Evolutionary conservation across 2,329 filamentous ascomycete species (phyloP).

Genomic region (Trichoderma oligosporum): DNA sequence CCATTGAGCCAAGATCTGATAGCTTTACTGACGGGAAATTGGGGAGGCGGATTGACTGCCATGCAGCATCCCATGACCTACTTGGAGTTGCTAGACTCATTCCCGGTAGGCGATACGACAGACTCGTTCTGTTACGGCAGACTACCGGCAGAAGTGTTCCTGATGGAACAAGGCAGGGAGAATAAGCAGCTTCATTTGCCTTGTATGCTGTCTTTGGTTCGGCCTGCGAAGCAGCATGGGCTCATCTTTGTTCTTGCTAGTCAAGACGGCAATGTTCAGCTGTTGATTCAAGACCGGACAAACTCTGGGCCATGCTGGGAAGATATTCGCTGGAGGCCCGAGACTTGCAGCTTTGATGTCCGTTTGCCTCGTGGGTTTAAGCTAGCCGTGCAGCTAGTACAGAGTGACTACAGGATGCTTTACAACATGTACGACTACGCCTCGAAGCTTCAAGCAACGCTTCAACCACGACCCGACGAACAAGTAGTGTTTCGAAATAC

Average conservation of each 20-base stretch:
- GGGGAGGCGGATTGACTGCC: conserved; percentile 47
- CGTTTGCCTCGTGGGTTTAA: conserved; percentile 72
- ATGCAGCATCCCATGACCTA: conserved; percentile 45
- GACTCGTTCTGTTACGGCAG: conserved; percentile 76
- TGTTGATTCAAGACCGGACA: conserved; percentile 63
- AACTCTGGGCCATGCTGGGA: conserved; percentile 74
- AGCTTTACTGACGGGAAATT: conserved; percentile 63
- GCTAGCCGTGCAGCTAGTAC: conserved; percentile 65
- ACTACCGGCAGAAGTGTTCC: conserved; percentile 67
- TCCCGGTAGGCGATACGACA: conserved; percentile 72
- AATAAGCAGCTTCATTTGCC: conserved; percentile 66
- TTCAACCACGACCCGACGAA: conserved; percentile 68
- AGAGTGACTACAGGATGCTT: conserved; percentile 73
- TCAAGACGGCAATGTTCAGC: conserved; percentile 72
- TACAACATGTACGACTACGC: conserved; percentile 86
- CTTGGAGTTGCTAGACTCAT: conserved; percentile 59
- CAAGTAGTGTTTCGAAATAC: conserved; percentile 63
- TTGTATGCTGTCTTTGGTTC: conserved; percentile 71
- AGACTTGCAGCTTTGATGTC: conserved; percentile 62
- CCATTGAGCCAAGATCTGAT: conserved; percentile 67
- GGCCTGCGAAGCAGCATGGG: conserved; percentile 64
- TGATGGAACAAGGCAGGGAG: conserved; percentile 69
- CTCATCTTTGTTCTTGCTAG: conserved; percentile 73
- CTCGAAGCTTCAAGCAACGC: conserved; percentile 66
- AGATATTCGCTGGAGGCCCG: conserved; percentile 74